phyloP scores from a whole-genome alignment of 257 asterid species.

The Ocimum tenuiflorum region DNA sequence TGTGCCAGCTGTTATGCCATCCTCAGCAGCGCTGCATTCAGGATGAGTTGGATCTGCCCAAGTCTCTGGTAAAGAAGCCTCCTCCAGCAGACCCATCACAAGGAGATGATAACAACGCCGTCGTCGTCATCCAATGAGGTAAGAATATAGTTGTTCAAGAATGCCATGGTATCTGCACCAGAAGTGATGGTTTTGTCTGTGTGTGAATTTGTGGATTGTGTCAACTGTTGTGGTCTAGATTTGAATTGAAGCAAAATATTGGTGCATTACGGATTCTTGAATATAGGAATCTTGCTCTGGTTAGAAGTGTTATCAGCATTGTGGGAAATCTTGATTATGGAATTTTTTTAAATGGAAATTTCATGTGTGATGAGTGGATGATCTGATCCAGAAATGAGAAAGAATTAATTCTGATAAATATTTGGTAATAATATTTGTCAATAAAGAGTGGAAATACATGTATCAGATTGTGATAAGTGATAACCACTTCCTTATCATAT shows the following conservation, averaged over 20 bases:
- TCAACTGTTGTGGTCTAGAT: slow-evolving; percentile 11
- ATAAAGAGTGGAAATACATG: too few species aligned
- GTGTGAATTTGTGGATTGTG: slow-evolving; percentile 17
- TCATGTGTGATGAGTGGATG: slow-evolving; percentile 15
- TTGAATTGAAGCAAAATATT: background rate
- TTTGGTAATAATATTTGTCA: too few species aligned
- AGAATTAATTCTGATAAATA: background rate
- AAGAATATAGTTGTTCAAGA: background rate
- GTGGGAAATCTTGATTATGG: too few species aligned
- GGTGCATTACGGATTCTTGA: slow-evolving; percentile 9
- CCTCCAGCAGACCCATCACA: slow-evolving; percentile 31
- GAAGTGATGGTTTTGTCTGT: background rate
- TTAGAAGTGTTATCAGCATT: too few species aligned
- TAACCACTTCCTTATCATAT: slow-evolving; percentile 15
- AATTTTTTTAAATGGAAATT: too few species aligned
- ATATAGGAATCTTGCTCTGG: background rate
- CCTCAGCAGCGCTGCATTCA: slow-evolving; percentile 87
- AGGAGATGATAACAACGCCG: slow-evolving; percentile 40
- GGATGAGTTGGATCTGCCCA: slow-evolving; percentile 71
- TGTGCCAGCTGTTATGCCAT: slow-evolving; percentile 63
- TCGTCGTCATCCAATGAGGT: slow-evolving; percentile 43
- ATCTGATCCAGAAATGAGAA: slow-evolving; percentile 19
- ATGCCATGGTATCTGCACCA: background rate
- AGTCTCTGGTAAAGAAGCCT: slow-evolving; percentile 56
- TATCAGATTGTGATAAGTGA: slow-evolving; percentile 16